phyloP scores from a whole-genome alignment of 352 stramenopile species.

The Phytophthora vignae region DNA sequence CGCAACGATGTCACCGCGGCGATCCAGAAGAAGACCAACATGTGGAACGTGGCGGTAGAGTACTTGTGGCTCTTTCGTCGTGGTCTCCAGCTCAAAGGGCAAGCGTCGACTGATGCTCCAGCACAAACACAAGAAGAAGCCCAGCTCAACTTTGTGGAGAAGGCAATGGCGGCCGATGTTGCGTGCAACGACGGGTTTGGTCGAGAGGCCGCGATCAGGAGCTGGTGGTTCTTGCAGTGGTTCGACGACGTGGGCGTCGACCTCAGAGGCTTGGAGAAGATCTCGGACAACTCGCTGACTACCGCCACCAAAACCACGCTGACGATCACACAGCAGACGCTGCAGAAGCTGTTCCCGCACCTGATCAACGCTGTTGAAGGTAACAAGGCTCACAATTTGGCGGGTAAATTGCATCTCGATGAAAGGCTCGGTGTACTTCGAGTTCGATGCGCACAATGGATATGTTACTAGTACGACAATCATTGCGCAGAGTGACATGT shows the following conservation, averaged over 20 bases:
- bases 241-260: slow-evolving; percentile 10
- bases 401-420: slow-evolving; percentile 1
- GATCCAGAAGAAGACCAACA: neutral
- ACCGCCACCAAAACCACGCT: neutral
- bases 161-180: slow-evolving; percentile 5
- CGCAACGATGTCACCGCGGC: neutral
- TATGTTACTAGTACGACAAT: neutral
- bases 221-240: slow-evolving; percentile 6
- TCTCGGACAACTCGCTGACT: neutral
- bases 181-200: neutral
- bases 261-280: slow-evolving; percentile 2
- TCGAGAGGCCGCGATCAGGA: neutral
- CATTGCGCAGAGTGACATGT: slow-evolving; percentile 3
- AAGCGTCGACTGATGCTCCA: neutral
- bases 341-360: slow-evolving; percentile 6
- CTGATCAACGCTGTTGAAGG: neutral
- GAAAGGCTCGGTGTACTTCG: neutral
- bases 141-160: neutral
- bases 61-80: neutral
- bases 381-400: neutral
- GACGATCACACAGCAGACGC: slow-evolving; percentile 7
- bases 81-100: neutral
- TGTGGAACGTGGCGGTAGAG: slow-evolving; percentile 7
- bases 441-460: neutral
- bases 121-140: neutral